Base-by-base conservation (phyloP, 345 rosid genomes). In the Ailanthus altissimus region DNA sequence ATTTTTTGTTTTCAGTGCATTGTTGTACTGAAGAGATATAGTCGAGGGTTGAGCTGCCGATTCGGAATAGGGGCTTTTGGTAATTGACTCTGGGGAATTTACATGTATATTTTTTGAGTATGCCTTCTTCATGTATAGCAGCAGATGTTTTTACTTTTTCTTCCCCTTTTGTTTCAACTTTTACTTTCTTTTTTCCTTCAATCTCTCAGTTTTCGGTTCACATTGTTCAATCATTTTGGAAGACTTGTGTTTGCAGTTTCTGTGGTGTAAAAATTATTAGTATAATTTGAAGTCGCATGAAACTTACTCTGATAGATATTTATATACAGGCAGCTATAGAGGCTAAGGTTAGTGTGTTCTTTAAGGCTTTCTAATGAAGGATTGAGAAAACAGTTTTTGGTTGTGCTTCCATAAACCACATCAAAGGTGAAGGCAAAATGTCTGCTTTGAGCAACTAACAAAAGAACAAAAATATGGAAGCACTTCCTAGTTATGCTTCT, bases 1-100 rank as follows among this genome's bases (percentile, higher is more conserved):
- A 89, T 81, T 93, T 80, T 88, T 89, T 79, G 73, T 84, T 77
- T 86, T 87, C 73, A 63, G 86, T 81, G 69, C 89, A 78, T 75
- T 89, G 75, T 53, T 86, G 84, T 83, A 74, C 83, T 86, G 86
- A 83, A 73, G 82, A 80, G 76, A 50, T 73, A 50, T 68, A 76
- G 83, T 28, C 12, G 80, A 60, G 72, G 82, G 70, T 51, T 49
- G 81, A 57, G 70, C 50, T 13, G 69, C 50, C 13, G 69, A 74
- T 62, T 77, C 54, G 77, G 70, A 46, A 64, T 77, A 50, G 74
- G 80, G 77, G 78, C 64, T 28, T 75, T 74, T 81, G 80, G 83
- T 54, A 68, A 77, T 79, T 20, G 73, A 57, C 73, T 38, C 72
- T 74, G 82, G 73, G 75, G 36, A 67, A 62, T 81, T 77, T 77